Base-by-base conservation (phyloP, 31 red algal species). In the Porphyra umbilicalis region DNA sequence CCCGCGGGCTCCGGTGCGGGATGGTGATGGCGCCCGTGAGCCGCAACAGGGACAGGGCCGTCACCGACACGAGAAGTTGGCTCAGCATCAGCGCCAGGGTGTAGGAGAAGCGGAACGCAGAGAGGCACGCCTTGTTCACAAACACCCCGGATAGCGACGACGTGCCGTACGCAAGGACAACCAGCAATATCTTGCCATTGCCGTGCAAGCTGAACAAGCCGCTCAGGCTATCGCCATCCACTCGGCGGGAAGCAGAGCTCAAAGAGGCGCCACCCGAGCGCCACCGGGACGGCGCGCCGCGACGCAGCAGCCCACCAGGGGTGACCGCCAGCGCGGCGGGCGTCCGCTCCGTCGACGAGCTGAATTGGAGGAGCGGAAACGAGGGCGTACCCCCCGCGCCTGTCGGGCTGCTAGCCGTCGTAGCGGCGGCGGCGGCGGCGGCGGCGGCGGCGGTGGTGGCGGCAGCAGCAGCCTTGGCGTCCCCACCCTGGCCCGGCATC, bases 111-210 rank as follows among this genome's bases (percentile, higher is more conserved):
- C 88, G 37, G 84, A 92, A 99, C 35, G 91, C 79, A 39, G 97
- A 95, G 34, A 99, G 85, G 57, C 90, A 92, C 38, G 97, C 88
- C 85, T 99, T 99, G 90, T 99, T 99, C 33, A 99, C 97, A 39
- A 99, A 91, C n/a, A 99, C 93, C 35, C 93, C 93, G 32, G 87
- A 83, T 7, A 99, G 85, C 7, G 97, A 99, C 14, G 88, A 90
- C 32, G 90, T 57, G 40, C 88, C 92, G 82, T 95, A 95, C 38
- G 88, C 77, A 77, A 90, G 35, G 74, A 94, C 92, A 34, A 89
- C 87, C 78, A 77, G 83, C 6, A 85, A 36, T 36, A 94, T 85
- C 79, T 34, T 42, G 31, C 81, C 78, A 37, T 88, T 77, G 36
- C 36, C 40, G 77, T 10, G 90, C 40, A 71, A 16, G 0, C 25